phyloP scores from a whole-genome alignment of 2,329 filamentous ascomycete genomes.

The Colletotrichum eleusines region DNA sequence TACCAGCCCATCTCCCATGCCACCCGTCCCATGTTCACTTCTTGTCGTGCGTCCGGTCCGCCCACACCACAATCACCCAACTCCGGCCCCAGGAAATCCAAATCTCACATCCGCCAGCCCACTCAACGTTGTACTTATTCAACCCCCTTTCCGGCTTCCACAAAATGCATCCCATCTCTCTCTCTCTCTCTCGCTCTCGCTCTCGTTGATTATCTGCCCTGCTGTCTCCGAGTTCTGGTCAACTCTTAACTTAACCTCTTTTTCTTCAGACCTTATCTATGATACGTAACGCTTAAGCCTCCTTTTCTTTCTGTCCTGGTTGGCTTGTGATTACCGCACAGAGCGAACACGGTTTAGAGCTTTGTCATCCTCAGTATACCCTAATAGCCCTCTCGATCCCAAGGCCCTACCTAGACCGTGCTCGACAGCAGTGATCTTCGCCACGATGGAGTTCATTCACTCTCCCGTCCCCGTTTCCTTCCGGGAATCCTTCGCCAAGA shows the following conservation, averaged over 20 bases:
- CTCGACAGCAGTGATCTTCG: not conserved
- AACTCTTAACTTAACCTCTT: not conserved
- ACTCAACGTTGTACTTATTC: conserved; percentile 29
- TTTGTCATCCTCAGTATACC: not conserved
- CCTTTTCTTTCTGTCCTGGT: not conserved
- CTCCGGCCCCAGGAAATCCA: conserved; percentile 36
- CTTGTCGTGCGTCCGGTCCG: conserved; percentile 23
- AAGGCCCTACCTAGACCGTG: not conserved
- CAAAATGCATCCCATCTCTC: not conserved
- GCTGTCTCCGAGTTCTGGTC: not conserved
- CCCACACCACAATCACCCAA: conserved; percentile 36
- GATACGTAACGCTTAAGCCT: not conserved
- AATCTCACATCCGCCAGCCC: conserved; percentile 29
- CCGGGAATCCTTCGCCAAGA: conserved; percentile 31
- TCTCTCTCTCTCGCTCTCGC: not conserved
- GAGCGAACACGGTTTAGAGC: not conserved
- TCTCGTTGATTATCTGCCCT: not conserved
- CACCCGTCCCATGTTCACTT: conserved; percentile 14
- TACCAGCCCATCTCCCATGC: conserved; percentile 2
- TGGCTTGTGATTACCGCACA: conserved; percentile 16
- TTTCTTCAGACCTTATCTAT: conserved; percentile 1
- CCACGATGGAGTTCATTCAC: conserved; percentile 23
- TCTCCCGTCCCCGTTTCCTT: conserved; percentile 3
- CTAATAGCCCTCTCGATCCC: not conserved
- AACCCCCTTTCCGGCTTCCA: conserved; percentile 3